phyloP scores from a whole-genome alignment of 371 early-diverging fungal genomes.

The Zychaea mexicana region DNA sequence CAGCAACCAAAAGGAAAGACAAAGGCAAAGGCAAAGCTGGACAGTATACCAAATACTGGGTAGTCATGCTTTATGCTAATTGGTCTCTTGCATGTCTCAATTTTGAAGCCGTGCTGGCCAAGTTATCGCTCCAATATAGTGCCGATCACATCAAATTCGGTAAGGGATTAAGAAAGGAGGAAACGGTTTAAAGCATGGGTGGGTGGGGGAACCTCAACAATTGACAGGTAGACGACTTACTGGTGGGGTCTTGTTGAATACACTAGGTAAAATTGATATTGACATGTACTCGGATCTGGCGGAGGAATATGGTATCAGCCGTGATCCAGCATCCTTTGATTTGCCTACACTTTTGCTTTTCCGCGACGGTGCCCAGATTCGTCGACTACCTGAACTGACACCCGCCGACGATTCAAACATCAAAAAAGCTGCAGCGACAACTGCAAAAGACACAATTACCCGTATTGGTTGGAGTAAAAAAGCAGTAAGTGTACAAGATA shows the following conservation, averaged over 20 bases:
- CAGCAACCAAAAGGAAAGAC: neutral
- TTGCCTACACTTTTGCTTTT: slow-evolving; percentile 49
- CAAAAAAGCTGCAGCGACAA: slow-evolving; percentile 19
- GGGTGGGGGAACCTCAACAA: neutral
- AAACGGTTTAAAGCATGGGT: no score
- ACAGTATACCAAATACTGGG: slow-evolving; percentile 34
- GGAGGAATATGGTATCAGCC: slow-evolving; percentile 45
- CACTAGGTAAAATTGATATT: slow-evolving; percentile 46
- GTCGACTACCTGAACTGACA: slow-evolving; percentile 44
- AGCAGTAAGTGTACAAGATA: slow-evolving; percentile 31
- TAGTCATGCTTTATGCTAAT: slow-evolving; percentile 52
- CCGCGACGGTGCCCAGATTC: slow-evolving; percentile 42
- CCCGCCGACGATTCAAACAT: slow-evolving; percentile 10
- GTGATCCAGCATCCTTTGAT: slow-evolving; percentile 54
- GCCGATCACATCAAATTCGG: slow-evolving; percentile 44
- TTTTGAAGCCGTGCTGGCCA: slow-evolving; percentile 53
- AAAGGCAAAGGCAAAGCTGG: slow-evolving; percentile 12
- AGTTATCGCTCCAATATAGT: slow-evolving; percentile 41
- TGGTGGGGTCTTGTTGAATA: no score
- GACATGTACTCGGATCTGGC: slow-evolving; percentile 46
- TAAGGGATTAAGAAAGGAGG: slow-evolving; percentile 18
- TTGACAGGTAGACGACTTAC: no score
- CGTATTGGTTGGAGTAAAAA: slow-evolving; percentile 53
- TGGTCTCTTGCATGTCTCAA: slow-evolving; percentile 56
- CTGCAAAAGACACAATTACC: slow-evolving; percentile 49